phyloP scores from a whole-genome alignment of 495 filamentous ascomycete species.

The Penicillium macrosclerotiorum region DNA sequence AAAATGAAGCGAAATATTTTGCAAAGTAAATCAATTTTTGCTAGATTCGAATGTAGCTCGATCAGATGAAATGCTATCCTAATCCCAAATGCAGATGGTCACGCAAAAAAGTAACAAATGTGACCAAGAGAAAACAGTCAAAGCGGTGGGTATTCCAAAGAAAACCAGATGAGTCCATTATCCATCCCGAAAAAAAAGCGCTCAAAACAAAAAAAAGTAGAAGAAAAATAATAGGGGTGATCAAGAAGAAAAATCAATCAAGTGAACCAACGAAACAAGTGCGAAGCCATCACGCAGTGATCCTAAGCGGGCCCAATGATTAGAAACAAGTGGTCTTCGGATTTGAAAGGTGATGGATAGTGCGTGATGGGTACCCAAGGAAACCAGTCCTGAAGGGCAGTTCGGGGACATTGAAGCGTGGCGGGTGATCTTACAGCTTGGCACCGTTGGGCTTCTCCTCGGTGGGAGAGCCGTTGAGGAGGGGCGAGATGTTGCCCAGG shows the following conservation, averaged over 20 bases:
- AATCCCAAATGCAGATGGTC: slow-evolving; percentile 12
- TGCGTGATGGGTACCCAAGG: neutral
- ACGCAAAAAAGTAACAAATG: slow-evolving; percentile 7
- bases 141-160: slow-evolving; percentile 25
- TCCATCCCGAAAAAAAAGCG: slow-evolving; percentile 24
- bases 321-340: slow-evolving; percentile 1
- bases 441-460: slow-evolving; percentile 42
- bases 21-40: slow-evolving; percentile 1
- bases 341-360: neutral
- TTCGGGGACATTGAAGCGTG: slow-evolving; percentile 11
- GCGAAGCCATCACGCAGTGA: slow-evolving; percentile 18
- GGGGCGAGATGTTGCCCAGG: slow-evolving; percentile 32
- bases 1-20: no score
- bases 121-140: slow-evolving; percentile 5
- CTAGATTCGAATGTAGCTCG: neutral
- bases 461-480: slow-evolving; percentile 27
- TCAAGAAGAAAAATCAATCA: neutral
- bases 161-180: slow-evolving; percentile 14
- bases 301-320: slow-evolving; percentile 16
- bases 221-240: slow-evolving; percentile 3
- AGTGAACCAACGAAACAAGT: neutral
- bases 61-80: slow-evolving; percentile 1
- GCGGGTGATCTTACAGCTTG: slow-evolving; percentile 39
- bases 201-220: slow-evolving; percentile 29
- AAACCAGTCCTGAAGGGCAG: slow-evolving; percentile 3